Evolutionary conservation across 1,284 basidiomycete species (phyloP), one percentile per base, ranked within the genome.

Genomic region (Sporisorium sorghi): DNA sequence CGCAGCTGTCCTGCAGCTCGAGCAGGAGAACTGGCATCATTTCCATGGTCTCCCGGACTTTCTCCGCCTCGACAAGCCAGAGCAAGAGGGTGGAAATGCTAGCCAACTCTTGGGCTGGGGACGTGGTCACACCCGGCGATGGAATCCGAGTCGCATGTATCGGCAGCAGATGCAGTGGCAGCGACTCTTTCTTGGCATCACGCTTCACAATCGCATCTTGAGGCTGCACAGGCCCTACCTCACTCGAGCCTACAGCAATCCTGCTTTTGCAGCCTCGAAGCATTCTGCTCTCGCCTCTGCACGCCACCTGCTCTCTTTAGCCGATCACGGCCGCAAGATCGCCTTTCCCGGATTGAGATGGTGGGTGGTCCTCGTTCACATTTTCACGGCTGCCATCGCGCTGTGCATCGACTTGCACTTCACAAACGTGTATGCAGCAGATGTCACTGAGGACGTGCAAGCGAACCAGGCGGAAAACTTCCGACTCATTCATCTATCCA

Each of bases 31-130:
- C 28, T 32, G 46, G 46, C 7, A 32, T 30, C 46, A 48, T 21
- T 48, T 48, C 17, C 30, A 48, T 17, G n/a, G 28, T 19, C 46
- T 48, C 15, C 46, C 46, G 3, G n/a, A 32, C 28, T 48, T 48
- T 30, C 46, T 48, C n/a, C 46, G 46, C n/a, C 46, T 48, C n/a
- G 46, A 48, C 46, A 48, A 19, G 30, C 28, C 46, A n/a, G 46
- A 48, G 9, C n/a, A 19, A 19, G 46, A 30, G 14, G 46, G 14
- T 32, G 28, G 9, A 11, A 30, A 32, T 30, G 46, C 26, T 8
- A 30, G 28, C n/a, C 26, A 30, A 8, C 28, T 32, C 14, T 48
- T 48, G 28, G 46, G 46, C 17, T 48, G 46, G 46, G 46, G 46
- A 48, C 46, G 11, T 5, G 46, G 46, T 19, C 26, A 48, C 15